These are phyloP conservation scores for Rutstroemia sp. DNA, from an alignment of 2,329 filamentous ascomycete species.

Conservation along the genomic window DNA sequence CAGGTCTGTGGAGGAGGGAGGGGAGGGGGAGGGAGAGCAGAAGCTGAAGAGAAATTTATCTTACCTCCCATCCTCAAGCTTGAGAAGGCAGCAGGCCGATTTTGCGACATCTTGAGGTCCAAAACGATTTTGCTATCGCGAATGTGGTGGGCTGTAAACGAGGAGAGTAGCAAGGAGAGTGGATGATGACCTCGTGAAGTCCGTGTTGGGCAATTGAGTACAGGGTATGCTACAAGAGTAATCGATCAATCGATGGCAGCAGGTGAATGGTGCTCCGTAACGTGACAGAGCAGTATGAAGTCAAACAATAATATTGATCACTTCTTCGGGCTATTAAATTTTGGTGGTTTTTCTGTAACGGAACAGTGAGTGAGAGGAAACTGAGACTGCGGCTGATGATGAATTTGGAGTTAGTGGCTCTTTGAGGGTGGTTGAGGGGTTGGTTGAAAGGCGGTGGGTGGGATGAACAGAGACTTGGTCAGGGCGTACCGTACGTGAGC, in stretches of 20 bases:
- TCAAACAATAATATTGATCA: conserved; percentile 14
- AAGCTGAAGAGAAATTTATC: conserved; percentile 13
- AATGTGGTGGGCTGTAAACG: conserved; percentile 35
- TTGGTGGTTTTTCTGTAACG: neutral
- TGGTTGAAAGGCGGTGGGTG: conserved; percentile 10
- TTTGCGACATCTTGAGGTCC: conserved; percentile 67
- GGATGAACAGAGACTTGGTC: conserved; percentile 6
- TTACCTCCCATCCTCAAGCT: conserved; percentile 96
- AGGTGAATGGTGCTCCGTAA: conserved; percentile 18
- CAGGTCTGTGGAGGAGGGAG: neutral
- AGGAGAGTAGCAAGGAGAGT: conserved; percentile 38
- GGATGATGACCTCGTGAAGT: conserved; percentile 36
- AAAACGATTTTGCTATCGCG: conserved; percentile 31
- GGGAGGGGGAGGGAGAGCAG: conserved; percentile 4
- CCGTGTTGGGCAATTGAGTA: conserved; percentile 45
- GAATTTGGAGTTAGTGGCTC: conserved; percentile 7
- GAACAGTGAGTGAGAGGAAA: conserved; percentile 7
- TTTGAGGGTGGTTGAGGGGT: conserved; percentile 10
- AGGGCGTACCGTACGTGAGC: conserved; percentile 3
- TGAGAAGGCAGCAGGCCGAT: conserved; percentile 81
- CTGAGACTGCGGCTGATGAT: conserved; percentile 12
- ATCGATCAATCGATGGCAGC: conserved; percentile 18
- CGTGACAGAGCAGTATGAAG: conserved; percentile 20
- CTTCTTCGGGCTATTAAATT: neutral
- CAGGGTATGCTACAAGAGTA: conserved; percentile 15